Conservation (phyloP, 768 basidiomycete genomes). For the Macrolepiota albuminosa region DNA sequence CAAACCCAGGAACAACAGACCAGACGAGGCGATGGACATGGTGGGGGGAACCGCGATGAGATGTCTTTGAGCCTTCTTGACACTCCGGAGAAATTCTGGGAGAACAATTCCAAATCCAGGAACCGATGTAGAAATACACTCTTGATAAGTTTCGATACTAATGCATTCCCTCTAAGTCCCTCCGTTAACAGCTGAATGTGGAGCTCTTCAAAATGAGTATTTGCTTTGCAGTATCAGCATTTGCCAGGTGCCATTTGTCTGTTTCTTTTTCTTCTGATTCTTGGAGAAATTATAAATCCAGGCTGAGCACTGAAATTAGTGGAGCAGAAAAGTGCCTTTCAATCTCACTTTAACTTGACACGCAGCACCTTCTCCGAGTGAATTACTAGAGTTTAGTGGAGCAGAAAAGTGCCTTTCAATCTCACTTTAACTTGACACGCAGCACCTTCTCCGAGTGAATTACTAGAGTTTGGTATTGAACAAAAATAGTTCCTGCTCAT, state of each 20-base stretch:
- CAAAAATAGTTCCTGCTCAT: too few relatives aligned
- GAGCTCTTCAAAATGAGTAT: background rate
- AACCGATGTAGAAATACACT: slow-evolving; percentile 1
- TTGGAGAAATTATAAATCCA: background rate
- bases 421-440: background rate
- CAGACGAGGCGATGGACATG: slow-evolving; percentile 11
- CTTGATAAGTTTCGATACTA: background rate
- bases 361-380: too few relatives aligned
- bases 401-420: background rate
- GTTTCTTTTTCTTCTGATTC: too few relatives aligned
- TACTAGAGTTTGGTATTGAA: too few relatives aligned
- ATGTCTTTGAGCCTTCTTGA: background rate
- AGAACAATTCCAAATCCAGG: slow-evolving; percentile 8
- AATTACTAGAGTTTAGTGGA: background rate
- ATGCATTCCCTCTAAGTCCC: background rate
- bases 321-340: background rate
- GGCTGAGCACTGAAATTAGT: background rate
- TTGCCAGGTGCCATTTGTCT: too few relatives aligned
- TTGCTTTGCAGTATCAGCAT: background rate
- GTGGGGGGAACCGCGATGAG: background rate
- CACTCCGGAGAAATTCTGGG: background rate
- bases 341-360: background rate
- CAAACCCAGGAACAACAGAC: slow-evolving; percentile 63
- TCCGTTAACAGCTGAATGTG: background rate
- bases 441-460: too few relatives aligned